Percentiles rank a stretch among this genome's conserved stretches.
Evolutionary conservation across 805 yeast species (phyloP).

Genomic region (Maudiozyma pseudohumilis): DNA sequence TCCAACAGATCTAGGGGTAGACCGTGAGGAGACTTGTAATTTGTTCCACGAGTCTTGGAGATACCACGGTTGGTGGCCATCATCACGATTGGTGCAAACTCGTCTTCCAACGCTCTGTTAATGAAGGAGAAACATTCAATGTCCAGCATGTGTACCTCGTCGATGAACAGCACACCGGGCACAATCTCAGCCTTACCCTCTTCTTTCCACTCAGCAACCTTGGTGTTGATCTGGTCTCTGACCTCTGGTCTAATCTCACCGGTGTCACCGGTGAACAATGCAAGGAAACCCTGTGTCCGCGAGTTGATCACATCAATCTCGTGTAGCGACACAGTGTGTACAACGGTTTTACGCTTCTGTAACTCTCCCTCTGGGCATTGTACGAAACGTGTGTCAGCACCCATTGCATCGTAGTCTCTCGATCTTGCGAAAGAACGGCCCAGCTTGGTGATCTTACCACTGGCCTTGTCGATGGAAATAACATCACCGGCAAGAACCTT

Average conservation of each 20-base stretch:
- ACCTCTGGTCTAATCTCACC: constrained; percentile 96
- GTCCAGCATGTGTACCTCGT: constrained; percentile 97
- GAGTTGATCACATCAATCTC: constrained; percentile 97
- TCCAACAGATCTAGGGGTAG: constrained; percentile 90
- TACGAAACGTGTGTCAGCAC: constrained; percentile 94
- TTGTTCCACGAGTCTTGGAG: constrained; percentile 87
- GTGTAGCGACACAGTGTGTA: constrained; percentile 95
- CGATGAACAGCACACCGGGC: constrained; percentile 95
- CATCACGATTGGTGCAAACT: constrained; percentile 91
- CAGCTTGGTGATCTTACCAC: constrained; percentile 86
- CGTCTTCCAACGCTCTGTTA: constrained; percentile 93
- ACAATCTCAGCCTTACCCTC: constrained; percentile 97
- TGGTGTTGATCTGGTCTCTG: constrained; percentile 90
- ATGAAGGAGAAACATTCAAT: constrained; percentile 92
- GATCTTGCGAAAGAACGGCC: constrained; percentile 96
- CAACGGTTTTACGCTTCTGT: constrained; percentile 90
- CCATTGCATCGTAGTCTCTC: constrained; percentile 97
- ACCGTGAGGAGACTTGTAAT: constrained; percentile 95
- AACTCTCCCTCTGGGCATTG: constrained; percentile 99
- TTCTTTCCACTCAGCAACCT: constrained; percentile 97
- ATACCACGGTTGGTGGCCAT: constrained; percentile 98
- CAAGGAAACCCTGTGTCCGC: constrained; percentile 94
- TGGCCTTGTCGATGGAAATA: constrained; percentile 86
- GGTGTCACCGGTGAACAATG: constrained; percentile 90
- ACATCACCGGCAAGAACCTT: constrained; percentile 97